A percentile compares a stretch with the other conserved stretches of the same genome.
Conservation (phyloP, 208 protist genomes). For the Leishmania mexicana region DNA sequence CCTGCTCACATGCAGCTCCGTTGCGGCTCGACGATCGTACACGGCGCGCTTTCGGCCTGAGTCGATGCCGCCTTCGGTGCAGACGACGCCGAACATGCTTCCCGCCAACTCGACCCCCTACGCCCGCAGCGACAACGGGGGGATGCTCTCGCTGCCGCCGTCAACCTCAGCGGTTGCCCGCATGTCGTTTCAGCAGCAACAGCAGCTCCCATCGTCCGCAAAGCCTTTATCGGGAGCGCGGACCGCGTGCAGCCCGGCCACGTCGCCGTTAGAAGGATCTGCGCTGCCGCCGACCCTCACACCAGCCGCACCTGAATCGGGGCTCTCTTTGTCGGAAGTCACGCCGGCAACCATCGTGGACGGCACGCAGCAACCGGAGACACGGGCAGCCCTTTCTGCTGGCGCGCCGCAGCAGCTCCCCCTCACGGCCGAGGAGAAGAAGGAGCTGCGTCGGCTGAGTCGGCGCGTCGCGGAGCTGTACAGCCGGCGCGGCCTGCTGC, state of each 20-base stretch:
- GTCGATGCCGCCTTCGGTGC: conserved; percentile 28
- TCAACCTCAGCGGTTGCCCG: conserved; percentile 23
- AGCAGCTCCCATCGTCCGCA: neutral
- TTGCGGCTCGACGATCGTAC: conserved; percentile 19
- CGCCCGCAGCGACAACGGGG: conserved; percentile 34
- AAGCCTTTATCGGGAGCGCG: neutral
- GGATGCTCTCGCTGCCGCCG: conserved; percentile 25
- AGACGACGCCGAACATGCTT: conserved; percentile 36
- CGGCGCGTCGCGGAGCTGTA: conserved; percentile 33
- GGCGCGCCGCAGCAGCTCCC: neutral
- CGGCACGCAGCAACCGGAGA: neutral
- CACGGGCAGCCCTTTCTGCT: neutral
- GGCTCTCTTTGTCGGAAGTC: neutral
- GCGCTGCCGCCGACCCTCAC: neutral
- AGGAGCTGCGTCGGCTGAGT: conserved; percentile 25
- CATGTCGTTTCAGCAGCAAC: conserved; percentile 13
- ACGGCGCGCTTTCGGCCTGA: conserved; percentile 28
- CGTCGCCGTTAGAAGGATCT: conserved; percentile 1
- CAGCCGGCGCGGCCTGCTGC: conserved; percentile 30
- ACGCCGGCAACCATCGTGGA: neutral
- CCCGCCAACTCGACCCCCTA: conserved; percentile 14
- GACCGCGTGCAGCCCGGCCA: neutral
- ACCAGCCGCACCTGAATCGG: neutral
- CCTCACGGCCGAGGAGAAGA: conserved; percentile 21
- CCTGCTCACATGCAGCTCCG: conserved; percentile 9